Evolutionary conservation across 2,329 filamentous ascomycete genomes (phyloP).

Genomic region (Monascus ruber): DNA sequence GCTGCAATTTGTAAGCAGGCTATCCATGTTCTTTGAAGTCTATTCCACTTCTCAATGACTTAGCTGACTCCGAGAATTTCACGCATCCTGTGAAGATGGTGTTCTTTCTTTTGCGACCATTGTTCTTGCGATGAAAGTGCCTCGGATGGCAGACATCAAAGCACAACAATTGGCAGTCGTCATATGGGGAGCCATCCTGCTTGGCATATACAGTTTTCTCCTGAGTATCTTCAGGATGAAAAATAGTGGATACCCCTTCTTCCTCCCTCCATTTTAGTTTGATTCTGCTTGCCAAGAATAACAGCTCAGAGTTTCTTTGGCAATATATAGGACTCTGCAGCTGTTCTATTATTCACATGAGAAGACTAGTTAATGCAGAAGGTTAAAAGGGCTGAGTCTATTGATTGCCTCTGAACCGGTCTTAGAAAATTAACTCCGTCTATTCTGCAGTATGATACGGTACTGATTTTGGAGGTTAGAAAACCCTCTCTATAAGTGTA

Average conservation of each 20-base stretch:
- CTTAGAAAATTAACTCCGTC: no score
- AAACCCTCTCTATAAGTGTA: no score
- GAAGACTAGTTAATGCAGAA: no score
- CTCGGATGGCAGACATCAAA: conserved; percentile 67
- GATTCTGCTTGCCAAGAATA: background rate
- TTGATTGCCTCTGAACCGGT: no score
- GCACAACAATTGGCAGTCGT: conserved; percentile 72
- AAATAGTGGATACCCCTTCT: conserved; percentile 92
- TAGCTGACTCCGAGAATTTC: background rate
- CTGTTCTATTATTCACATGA: no score
- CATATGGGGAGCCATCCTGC: conserved; percentile 64
- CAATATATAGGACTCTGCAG: no score
- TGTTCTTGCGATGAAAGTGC: conserved; percentile 80
- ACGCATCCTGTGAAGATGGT: conserved; percentile 44
- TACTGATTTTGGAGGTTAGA: no score
- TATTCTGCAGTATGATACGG: no score
- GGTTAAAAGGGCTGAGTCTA: no score
- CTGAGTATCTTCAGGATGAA: conserved; percentile 89
- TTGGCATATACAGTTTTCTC: conserved; percentile 84
- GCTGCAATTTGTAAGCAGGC: conserved; percentile 74
- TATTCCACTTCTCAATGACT: no score
- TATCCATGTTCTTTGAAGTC: no score
- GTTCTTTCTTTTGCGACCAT: conserved; percentile 83
- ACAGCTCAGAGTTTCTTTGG: no score
- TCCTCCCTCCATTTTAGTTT: conserved; percentile 72